Evolutionary conservation across 495 filamentous ascomycete genomes (phyloP).

Genomic region (Recurvomyces mirabilis): DNA sequence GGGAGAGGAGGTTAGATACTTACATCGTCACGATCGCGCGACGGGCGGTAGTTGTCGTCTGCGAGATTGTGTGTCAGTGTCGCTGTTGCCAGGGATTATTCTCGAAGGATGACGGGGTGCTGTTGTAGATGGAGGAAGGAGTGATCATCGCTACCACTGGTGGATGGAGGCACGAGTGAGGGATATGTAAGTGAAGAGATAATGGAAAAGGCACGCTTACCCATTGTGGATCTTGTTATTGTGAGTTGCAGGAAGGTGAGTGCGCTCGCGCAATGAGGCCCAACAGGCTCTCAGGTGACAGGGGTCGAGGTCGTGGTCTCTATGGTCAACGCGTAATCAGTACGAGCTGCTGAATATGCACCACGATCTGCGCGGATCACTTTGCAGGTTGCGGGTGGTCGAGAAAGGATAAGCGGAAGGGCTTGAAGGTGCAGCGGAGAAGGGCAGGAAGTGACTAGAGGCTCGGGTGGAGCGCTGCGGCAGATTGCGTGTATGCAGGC

Average conservation of each 20-base stretch:
- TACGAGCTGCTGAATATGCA: too few species aligned
- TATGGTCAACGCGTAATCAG: conserved; percentile 2
- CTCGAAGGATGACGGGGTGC: neutral
- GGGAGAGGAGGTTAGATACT: conserved; percentile 6
- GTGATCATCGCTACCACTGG: neutral
- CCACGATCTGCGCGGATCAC: too few species aligned
- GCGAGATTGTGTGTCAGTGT: conserved; percentile 8
- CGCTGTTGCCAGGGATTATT: neutral
- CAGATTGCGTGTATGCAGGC: too few species aligned
- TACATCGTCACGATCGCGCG: conserved; percentile 18
- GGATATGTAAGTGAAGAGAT: conserved; percentile 6
- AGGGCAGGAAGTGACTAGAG: too few species aligned
- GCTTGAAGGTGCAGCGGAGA: too few species aligned
- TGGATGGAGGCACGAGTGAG: neutral
- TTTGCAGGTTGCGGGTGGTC: too few species aligned
- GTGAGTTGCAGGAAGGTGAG: conserved; percentile 4
- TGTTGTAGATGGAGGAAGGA: neutral
- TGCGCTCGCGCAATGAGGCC: neutral
- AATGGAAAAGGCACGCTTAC: conserved; percentile 6
- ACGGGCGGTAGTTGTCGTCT: conserved; percentile 25
- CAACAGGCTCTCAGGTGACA: conserved; percentile 8
- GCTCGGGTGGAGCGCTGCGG: too few species aligned
- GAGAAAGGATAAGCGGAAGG: too few species aligned
- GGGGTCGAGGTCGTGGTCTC: conserved; percentile 5
- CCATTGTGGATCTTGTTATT: conserved; percentile 5